phyloP scores from a whole-genome alignment of 139 green algal genomes.

The Chlorella sp. region DNA sequence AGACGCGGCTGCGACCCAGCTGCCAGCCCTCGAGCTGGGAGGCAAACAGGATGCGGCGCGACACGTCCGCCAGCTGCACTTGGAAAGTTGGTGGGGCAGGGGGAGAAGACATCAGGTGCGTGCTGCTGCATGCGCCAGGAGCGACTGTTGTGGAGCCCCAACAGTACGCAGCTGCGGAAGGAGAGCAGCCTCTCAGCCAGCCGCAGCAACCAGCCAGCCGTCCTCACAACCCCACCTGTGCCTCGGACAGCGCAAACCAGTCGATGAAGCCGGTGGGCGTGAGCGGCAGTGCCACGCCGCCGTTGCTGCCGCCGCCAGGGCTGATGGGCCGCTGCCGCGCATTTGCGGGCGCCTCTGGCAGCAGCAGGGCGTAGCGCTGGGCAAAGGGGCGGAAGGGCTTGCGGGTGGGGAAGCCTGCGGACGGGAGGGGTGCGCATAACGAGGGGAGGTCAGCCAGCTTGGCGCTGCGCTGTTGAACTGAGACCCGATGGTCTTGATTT shows the following conservation, averaged over 20 bases:
- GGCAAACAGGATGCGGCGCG: slow-evolving; percentile 44
- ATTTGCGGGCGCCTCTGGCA: slow-evolving; percentile 17
- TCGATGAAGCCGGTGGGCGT: slow-evolving; percentile 37
- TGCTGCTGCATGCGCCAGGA: no score
- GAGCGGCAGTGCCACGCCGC: background rate
- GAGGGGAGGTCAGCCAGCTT: no score
- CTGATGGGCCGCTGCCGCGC: background rate
- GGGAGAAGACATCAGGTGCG: background rate
- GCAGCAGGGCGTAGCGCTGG: slow-evolving; percentile 56
- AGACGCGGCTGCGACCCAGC: slow-evolving; percentile 84
- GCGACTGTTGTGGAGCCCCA: no score
- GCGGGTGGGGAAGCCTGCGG: slow-evolving; percentile 90
- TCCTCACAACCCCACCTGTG: slow-evolving; percentile 33
- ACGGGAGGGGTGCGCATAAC: no score
- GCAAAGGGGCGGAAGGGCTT: slow-evolving; percentile 66
- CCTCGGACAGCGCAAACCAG: slow-evolving; percentile 21
- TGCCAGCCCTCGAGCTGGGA: slow-evolving; percentile 64
- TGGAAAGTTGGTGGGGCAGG: background rate
- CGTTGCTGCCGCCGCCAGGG: background rate
- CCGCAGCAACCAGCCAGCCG: background rate
- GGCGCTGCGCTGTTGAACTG: no score
- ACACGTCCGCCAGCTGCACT: slow-evolving; percentile 38
- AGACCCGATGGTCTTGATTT: no score
- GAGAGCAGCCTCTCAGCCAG: no score
- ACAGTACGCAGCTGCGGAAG: no score